Percentiles rank a stretch among this genome's conserved stretches.
These are phyloP conservation scores for Fraxinus albicans DNA, from an alignment of 305 asterid genomes.

Conservation along the genomic window DNA sequence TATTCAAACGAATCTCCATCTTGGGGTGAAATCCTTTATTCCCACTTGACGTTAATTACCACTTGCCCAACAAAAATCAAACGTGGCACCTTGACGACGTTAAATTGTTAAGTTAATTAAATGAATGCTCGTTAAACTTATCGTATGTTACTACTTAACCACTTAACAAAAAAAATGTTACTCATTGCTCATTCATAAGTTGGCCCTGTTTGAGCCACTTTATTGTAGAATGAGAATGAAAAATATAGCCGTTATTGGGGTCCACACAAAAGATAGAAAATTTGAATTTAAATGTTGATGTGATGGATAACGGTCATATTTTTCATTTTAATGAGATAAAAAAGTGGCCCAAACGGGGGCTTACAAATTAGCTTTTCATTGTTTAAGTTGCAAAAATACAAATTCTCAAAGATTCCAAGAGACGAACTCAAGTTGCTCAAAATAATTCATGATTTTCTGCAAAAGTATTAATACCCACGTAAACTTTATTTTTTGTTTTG, in stretches of 20 bases:
- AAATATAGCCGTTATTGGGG: too few relatives aligned
- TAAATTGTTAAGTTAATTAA: too few relatives aligned
- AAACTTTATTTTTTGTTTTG: too few relatives aligned
- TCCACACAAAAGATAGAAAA: too few relatives aligned
- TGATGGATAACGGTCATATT: too few relatives aligned
- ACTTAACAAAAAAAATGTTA: neutral
- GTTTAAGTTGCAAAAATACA: neutral
- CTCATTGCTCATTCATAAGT: neutral
- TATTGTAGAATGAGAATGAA: too few relatives aligned
- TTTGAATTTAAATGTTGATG: too few relatives aligned
- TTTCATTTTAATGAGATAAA: too few relatives aligned
- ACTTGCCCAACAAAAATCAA: neutral
- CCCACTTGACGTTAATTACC: neutral
- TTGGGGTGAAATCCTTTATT: neutral
- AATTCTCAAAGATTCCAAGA: neutral
- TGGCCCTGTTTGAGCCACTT: too few relatives aligned
- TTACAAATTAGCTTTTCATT: neutral
- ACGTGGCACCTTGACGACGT: neutral
- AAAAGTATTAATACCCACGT: neutral
- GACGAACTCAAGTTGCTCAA: neutral
- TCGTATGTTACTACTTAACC: neutral
- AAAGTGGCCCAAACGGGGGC: too few relatives aligned
- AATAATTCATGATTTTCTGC: neutral
- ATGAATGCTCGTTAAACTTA: neutral
- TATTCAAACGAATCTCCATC: neutral